Base-by-base conservation (phyloP, 2,329 filamentous ascomycete species). In the Phoma sp. region DNA sequence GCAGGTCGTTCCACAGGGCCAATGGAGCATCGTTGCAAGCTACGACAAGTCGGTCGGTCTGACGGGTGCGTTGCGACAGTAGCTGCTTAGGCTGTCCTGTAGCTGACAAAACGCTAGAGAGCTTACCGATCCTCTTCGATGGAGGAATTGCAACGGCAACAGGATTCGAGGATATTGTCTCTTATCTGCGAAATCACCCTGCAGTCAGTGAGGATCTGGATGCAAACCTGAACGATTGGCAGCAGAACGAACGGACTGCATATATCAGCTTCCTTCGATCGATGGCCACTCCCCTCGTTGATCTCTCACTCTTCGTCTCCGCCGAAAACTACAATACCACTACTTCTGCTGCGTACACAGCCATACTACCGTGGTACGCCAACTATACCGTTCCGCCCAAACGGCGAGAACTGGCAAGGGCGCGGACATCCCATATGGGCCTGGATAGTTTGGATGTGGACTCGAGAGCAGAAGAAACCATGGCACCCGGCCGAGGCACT, bases 221-320 rank as follows among this genome's bases (percentile, higher is more conserved):
- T 50, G 60, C 61, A 32, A 47, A 62, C 13, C 62, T 77, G 6
- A 69, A 63, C 6, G 61, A 54, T 21, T 50, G 66, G 21, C 73
- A 77, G 58, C 61, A 60, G 41, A 76, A 72, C 37, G 76, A 80
- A 52, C 73, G 63, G 82, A 84, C 63, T 37, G 73, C 74, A 68
- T 77, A 74, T 76, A 80, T 85, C 32, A 84, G 90, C 59, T 93
- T 93, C 75, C 79, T 97, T 63, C 82, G 87, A 71, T 84, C 87
- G 24, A 87, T 88, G 55, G 91, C 89, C n/a, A 86, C 88, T 44
- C 86, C 89, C 29, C 84, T 98, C 57, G 75, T 97, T 66, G 90
- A 96, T 66, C 86, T 97, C 53, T 93, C 88, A 46, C 88, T 98
- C 65, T 98, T 96, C 75, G 89, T 95, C 60, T 95, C 92, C 29